Base-by-base conservation (phyloP, 2,329 filamentous ascomycete species). In the Penicillium sp. region DNA sequence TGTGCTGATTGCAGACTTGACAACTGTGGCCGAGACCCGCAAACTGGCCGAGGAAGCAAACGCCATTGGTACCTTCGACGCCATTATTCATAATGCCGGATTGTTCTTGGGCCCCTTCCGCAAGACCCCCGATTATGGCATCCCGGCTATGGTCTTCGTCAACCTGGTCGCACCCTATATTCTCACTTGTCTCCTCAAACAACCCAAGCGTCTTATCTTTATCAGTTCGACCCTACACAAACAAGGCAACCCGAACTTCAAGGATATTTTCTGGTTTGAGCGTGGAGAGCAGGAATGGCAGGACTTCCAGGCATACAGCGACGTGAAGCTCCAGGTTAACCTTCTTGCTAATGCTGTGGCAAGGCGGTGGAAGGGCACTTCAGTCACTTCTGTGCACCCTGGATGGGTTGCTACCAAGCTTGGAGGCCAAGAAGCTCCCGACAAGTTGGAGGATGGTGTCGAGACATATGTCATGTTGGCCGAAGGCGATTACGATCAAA, bases 101-200 rank as follows among this genome's bases (percentile, higher is more conserved):
- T 53, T 79, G 20, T 72, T 71, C 43, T 63, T 62, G 24, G 71
- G 72, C 13, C 64, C 57, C 31, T 69, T 60, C 54, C 64, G 58
- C 50, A 73, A 69, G 48, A 62, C 54, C 13, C 74, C 71, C 1
- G 61, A 59, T 9, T 68, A 74, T 28, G 72, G 71, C 23, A 62
- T 77, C 13, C 71, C 75, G 0, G 65, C 67, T 8, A 62, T 78
- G 10, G 74, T 77, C 34, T 71, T 75, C 2, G 75, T 80, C 44
- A 81, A 82, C 57, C 75, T 71, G 0, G 49, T 81, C 1, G 76
- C 78, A 16, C 78, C 79, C 0, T 82, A 80, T 54, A 65, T 81
- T 2, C 65, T 81, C 4, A 71, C 77, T 0, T 72, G 68, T 24
- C 61, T 79, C 7, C 70, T 81, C 52, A 60, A 66, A 2, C 67